Evolutionary conservation across 2,329 filamentous ascomycete genomes (phyloP).

Genomic region (Shiraia sp.): DNA sequence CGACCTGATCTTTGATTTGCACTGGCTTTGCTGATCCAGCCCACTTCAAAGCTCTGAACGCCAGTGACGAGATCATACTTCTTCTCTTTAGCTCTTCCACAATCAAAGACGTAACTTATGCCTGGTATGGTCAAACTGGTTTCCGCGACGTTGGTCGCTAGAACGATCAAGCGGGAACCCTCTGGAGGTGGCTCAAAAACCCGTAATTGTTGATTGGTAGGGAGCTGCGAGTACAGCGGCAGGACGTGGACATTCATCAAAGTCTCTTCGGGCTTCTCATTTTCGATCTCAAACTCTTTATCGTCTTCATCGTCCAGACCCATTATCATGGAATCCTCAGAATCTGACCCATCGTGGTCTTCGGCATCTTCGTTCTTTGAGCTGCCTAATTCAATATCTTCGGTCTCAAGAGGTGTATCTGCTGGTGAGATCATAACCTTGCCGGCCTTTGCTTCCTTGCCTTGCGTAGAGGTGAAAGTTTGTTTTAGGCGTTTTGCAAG

Average conservation of each 20-base stretch:
- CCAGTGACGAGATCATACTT: constrained; percentile 85
- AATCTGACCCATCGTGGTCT: constrained; percentile 55
- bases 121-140: constrained; percentile 96
- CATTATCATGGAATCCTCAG: constrained; percentile 63
- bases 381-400: constrained; percentile 85
- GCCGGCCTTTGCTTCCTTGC: constrained; percentile 56
- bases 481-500: constrained; percentile 80
- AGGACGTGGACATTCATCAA: constrained; percentile 77
- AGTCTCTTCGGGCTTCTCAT: constrained; percentile 66
- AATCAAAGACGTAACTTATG: constrained; percentile 94
- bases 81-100: constrained; percentile 88
- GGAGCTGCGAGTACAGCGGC: constrained; percentile 91
- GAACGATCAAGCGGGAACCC: constrained; percentile 79
- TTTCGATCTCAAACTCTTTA: constrained; percentile 64
- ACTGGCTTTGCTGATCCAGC: constrained; percentile 97
- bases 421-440: constrained; percentile 76
- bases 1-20: constrained; percentile 89
- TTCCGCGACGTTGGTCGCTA: constrained; percentile 96
- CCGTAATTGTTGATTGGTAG: constrained; percentile 85
- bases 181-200: constrained; percentile 87
- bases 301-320: constrained; percentile 65
- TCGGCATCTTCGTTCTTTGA: constrained; percentile 43
- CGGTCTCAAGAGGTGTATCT: constrained; percentile 78
- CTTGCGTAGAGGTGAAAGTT: constrained; percentile 60
- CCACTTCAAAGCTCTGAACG: constrained; percentile 92